phyloP scores from a whole-genome alignment of 176 grass and related monocot genomes.

The Alopecurus myosuroides region DNA sequence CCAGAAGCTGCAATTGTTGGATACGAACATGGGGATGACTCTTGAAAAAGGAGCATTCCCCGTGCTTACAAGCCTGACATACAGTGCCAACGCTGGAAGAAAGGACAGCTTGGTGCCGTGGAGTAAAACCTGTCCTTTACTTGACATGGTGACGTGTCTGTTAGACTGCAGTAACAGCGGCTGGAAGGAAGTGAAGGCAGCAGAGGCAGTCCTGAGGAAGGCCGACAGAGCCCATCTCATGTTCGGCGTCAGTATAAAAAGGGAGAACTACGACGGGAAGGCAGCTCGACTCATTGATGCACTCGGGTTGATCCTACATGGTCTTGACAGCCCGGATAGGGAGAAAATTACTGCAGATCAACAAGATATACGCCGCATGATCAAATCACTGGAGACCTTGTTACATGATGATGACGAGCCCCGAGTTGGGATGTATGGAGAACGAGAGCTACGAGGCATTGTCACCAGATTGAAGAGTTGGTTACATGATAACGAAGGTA shows the following conservation, averaged over 20 bases:
- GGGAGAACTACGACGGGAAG: not conserved
- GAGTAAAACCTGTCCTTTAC: not conserved
- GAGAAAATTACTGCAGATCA: not conserved
- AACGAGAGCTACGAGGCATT: not conserved
- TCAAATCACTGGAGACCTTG: not conserved
- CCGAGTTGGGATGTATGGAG: not conserved
- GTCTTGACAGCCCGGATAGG: not conserved
- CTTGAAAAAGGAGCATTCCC: not conserved
- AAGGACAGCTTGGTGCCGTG: not conserved
- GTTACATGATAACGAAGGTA: not conserved
- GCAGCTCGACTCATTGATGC: not conserved
- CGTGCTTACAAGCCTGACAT: rapidly evolving
- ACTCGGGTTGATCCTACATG: not conserved
- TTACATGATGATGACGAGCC: not conserved
- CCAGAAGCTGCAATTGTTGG: no score
- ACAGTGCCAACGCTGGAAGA: not conserved
- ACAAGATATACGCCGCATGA: not conserved
- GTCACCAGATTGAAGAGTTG: not conserved
- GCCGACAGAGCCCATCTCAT: not conserved
- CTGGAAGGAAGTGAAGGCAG: not conserved
- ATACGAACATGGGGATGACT: not conserved
- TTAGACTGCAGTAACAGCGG: not conserved
- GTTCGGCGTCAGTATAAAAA: no score
- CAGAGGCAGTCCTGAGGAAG: not conserved
- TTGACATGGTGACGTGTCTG: not conserved